Evolutionary conservation across 306 rosid genomes (phyloP), one percentile per base, ranked within the genome.

Genomic region (Cajanus cajan): DNA sequence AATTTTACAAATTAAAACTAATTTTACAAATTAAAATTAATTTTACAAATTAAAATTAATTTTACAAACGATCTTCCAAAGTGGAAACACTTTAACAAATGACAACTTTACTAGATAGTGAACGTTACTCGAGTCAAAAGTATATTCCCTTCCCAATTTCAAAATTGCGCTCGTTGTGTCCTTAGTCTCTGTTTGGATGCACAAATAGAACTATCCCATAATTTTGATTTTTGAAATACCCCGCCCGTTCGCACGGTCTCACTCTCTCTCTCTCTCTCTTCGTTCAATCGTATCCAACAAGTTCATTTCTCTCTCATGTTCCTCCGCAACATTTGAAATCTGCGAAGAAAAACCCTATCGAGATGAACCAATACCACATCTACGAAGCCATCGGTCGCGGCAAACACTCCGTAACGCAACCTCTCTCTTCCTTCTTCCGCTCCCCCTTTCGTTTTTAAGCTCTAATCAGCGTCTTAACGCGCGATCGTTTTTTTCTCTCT

Each of bases 341-440:
- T 14, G 73, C 43, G 47, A 77, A 16, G 39, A 7, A 33, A 67
- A 87, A 82, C 82, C 91, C 92, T 81, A 84, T 80, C 50, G 40
- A 36, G 80, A 80, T 95, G 98, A 91, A 95, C 57, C 94, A 95
- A 80, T 95, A 91, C 89, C 98, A 95, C 84, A 89, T 95, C 39
- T 93, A 95, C 82, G 94, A 92, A 90, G 98, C 98, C 69, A 91
- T 95, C 50, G 98, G 98, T 78, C 95, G 90, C n/a, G 98, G 98
- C 34, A 92, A 85, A 88, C 86, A 78, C 94, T 95, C 98, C 83
- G 98, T 95, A 90, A 79, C 12, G 21, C 44, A 1, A 14, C 12
- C 62, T 71, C 28, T 6, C 5, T 16, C 51, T 5, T 69, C 39
- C 22, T 65, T 61, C 41, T 19, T 75, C 71, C 7, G 8, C 10